Conservation (phyloP, 2,329 filamentous ascomycete species). For the Colletotrichum karsti region DNA sequence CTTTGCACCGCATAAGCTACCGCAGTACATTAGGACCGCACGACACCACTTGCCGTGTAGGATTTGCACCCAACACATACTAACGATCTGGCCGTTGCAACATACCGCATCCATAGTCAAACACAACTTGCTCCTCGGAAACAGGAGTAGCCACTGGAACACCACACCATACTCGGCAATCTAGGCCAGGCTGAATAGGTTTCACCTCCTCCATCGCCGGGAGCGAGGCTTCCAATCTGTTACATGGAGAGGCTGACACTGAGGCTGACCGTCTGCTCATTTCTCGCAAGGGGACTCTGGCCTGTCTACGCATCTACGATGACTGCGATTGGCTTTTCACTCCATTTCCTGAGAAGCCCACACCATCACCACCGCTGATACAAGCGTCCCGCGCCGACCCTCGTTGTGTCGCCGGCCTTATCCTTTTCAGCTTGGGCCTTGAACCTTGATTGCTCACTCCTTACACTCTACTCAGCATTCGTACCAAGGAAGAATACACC, state of each 20-base stretch:
- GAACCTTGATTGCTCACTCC: background rate
- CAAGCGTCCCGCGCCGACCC: background rate
- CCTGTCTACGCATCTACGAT: background rate
- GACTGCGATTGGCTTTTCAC: background rate
- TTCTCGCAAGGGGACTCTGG: background rate
- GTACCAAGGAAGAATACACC: no score
- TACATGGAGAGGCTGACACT: background rate
- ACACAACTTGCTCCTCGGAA: slow-evolving; percentile 10
- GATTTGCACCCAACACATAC: no score
- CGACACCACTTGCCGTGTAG: no score
- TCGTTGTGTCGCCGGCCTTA: background rate
- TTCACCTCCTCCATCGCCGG: background rate
- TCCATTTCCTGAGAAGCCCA: background rate
- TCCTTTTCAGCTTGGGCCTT: background rate
- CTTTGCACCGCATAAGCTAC: no score
- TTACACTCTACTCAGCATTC: background rate
- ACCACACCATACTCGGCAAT: background rate
- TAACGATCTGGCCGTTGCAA: no score
- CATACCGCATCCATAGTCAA: background rate
- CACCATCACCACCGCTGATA: background rate
- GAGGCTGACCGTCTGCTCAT: background rate
- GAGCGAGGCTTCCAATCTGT: background rate
- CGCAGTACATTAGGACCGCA: no score
- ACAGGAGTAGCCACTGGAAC: slow-evolving; percentile 12
- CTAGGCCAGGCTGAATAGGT: background rate